phyloP scores from a whole-genome alignment of 2,329 filamentous ascomycete species.

The Calonectria multiphialidica region DNA sequence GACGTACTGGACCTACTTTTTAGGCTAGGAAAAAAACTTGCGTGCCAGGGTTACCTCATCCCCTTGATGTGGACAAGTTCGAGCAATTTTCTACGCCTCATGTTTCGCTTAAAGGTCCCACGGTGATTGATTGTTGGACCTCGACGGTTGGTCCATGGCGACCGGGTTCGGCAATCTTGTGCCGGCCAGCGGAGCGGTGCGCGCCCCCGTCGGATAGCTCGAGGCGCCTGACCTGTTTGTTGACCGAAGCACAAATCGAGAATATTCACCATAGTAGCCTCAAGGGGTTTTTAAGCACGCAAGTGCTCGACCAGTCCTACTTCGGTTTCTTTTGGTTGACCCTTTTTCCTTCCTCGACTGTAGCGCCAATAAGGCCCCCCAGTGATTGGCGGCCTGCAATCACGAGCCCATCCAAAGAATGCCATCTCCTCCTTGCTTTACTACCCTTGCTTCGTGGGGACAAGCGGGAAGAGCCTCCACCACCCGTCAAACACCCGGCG shows the following conservation, averaged over 20 bases:
- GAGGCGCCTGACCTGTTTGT: slow-evolving; percentile 25
- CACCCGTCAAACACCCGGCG: background rate
- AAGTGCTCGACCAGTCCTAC: background rate
- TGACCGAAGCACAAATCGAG: slow-evolving; percentile 12
- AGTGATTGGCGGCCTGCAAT: background rate
- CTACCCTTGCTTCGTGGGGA: background rate
- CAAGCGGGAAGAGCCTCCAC: background rate
- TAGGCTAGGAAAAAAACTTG: slow-evolving; percentile 6
- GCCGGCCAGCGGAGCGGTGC: slow-evolving; percentile 14
- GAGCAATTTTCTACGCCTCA: slow-evolving; percentile 4
- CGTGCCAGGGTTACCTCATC: background rate
- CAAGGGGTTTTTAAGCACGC: background rate
- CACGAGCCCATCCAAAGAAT: background rate
- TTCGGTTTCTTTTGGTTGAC: background rate
- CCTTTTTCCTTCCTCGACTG: too few relatives aligned
- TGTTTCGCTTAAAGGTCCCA: slow-evolving; percentile 3
- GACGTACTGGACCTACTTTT: background rate
- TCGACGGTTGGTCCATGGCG: background rate
- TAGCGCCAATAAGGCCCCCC: background rate
- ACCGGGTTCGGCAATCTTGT: slow-evolving; percentile 21
- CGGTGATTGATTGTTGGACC: slow-evolving; percentile 6
- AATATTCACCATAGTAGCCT: background rate
- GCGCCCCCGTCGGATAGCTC: slow-evolving; percentile 11
- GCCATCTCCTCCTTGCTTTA: background rate
- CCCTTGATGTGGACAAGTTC: slow-evolving; percentile 6